phyloP scores from a whole-genome alignment of 176 grass and related monocot genomes.

The Pharus latifolius region DNA sequence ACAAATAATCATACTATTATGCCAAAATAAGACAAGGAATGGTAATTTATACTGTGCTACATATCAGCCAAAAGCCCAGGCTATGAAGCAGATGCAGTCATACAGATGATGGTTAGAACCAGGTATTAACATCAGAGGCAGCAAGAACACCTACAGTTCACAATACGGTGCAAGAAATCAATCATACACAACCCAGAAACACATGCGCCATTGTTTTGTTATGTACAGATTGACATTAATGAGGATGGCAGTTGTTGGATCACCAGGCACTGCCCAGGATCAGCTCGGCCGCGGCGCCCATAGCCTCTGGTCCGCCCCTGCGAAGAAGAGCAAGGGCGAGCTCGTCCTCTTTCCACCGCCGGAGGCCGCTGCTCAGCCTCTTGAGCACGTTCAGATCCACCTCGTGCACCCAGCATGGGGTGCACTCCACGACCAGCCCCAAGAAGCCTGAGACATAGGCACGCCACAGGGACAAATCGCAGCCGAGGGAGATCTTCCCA shows the following conservation, averaged over 20 bases:
- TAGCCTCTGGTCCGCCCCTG: constrained; percentile 37
- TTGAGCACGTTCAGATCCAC: constrained; percentile 60
- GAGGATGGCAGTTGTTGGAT: background rate
- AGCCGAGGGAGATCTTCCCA: constrained; percentile 76
- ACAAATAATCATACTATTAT: no score
- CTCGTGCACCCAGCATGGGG: constrained; percentile 75
- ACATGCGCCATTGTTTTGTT: background rate
- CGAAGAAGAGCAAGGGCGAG: constrained; percentile 55
- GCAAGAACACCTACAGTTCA: background rate
- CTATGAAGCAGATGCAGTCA: no score
- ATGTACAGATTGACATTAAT: constrained; percentile 6
- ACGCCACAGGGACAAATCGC: constrained; percentile 60
- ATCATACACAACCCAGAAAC: background rate
- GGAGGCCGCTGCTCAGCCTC: constrained; percentile 53
- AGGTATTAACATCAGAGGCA: background rate
- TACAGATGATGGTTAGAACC: background rate
- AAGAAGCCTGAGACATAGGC: constrained; percentile 73
- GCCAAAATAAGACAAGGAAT: no score
- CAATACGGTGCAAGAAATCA: background rate
- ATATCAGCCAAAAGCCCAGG: no score
- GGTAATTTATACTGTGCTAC: no score
- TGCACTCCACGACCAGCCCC: constrained; percentile 69
- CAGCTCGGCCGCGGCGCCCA: constrained; percentile 63
- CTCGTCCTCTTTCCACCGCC: constrained; percentile 60
- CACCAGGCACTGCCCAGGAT: constrained; percentile 50